These are phyloP conservation scores for Danielozyma ontarioensis DNA, from an alignment of 805 yeast genomes.

Conservation along the genomic window DNA sequence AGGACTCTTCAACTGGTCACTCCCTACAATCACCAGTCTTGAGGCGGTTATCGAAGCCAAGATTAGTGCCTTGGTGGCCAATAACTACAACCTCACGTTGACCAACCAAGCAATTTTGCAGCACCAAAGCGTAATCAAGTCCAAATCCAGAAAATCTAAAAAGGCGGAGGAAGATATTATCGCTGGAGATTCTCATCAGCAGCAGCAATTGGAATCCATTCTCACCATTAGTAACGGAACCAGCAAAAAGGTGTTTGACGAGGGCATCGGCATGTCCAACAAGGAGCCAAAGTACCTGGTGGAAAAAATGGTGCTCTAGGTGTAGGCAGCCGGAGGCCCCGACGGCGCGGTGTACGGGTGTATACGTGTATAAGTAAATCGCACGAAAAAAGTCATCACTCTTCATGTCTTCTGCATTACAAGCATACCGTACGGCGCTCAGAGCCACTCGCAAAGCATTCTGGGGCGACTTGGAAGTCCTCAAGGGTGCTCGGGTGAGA, in stretches of 20 bases:
- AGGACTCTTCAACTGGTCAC: conserved; percentile 64
- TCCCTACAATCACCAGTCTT: conserved; percentile 43
- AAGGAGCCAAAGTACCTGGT: conserved; percentile 52
- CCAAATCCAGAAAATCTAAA: conserved; percentile 17
- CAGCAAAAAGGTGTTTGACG: conserved; percentile 22
- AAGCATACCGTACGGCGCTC: conserved; percentile 61
- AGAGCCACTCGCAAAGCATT: conserved; percentile 65
- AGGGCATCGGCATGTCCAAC: conserved; percentile 26
- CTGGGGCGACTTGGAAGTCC: conserved; percentile 41
- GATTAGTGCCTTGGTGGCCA: conserved; percentile 39
- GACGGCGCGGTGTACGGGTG: no score
- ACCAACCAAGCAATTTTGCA: conserved; percentile 38
- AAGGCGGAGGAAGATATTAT: conserved; percentile 24
- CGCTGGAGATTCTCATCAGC: conserved; percentile 17
- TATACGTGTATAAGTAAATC: not conserved
- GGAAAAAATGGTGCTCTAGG: conserved; percentile 41
- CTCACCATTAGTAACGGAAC: conserved; percentile 26
- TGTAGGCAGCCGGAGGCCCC: no score
- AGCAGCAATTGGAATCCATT: conserved; percentile 28
- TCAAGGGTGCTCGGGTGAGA: conserved; percentile 55
- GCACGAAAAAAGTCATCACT: not conserved
- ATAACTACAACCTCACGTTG: conserved; percentile 42
- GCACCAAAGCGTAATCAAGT: conserved; percentile 18
- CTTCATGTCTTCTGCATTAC: not conserved
- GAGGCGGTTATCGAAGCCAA: conserved; percentile 41